Percentiles rank a stretch among this genome's conserved stretches.
Conservation (phyloP, 495 filamentous ascomycete species). For the Rusavskia elegans region DNA sequence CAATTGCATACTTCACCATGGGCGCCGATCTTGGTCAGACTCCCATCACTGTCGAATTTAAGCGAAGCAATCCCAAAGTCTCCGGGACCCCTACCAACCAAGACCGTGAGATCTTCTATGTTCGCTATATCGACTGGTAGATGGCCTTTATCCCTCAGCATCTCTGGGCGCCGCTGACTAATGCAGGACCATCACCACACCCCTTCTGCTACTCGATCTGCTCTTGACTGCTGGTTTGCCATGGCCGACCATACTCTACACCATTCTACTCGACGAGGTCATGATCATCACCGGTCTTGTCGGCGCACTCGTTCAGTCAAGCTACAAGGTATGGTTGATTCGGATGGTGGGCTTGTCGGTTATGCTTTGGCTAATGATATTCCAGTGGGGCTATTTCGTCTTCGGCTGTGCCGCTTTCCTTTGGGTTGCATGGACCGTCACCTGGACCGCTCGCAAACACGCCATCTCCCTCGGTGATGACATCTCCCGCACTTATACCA, state of each 20-base stretch:
- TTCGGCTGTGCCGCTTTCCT: slow-evolving; percentile 41
- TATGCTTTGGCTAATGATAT: neutral
- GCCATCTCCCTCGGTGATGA: slow-evolving; percentile 34
- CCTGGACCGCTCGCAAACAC: slow-evolving; percentile 37
- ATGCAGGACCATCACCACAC: slow-evolving; percentile 26
- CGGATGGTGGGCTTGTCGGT: neutral
- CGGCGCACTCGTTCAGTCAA: slow-evolving; percentile 38
- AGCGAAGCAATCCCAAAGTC: slow-evolving; percentile 24
- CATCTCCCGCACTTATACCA: slow-evolving; percentile 32
- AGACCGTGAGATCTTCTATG: slow-evolving; percentile 54
- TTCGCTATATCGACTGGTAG: slow-evolving; percentile 52
- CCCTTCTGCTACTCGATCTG: slow-evolving; percentile 41
- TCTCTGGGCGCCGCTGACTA: neutral
- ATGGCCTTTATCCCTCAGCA: slow-evolving; percentile 1
- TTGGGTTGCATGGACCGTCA: slow-evolving; percentile 41
- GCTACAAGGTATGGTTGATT: slow-evolving; percentile 30
- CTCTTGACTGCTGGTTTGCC: slow-evolving; percentile 48
- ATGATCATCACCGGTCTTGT: slow-evolving; percentile 50
- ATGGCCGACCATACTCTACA: slow-evolving; percentile 46
- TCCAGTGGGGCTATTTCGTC: slow-evolving; percentile 39
- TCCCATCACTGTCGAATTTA: slow-evolving; percentile 40
- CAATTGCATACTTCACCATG: slow-evolving; percentile 55
- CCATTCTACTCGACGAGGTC: slow-evolving; percentile 41
- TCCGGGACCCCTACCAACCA: slow-evolving; percentile 13
- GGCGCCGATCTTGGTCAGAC: slow-evolving; percentile 51